Evolutionary conservation across 805 yeast species (phyloP).

Genomic region (Pichia sporocuriosa): DNA sequence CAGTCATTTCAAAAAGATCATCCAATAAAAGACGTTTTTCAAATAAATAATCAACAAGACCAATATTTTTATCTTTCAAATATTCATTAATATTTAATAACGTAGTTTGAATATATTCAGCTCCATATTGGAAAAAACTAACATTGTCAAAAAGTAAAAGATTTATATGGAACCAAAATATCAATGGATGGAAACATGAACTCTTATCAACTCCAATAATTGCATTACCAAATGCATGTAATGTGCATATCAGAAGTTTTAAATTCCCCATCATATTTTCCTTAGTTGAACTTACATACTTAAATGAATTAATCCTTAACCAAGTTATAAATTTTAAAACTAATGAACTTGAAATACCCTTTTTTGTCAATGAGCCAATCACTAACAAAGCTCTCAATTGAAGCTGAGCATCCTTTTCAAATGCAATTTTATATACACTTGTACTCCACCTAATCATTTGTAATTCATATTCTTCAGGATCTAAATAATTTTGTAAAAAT

Average conservation of each 20-base stretch:
- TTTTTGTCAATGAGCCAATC: conserved; percentile 59
- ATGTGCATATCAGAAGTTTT: conserved; percentile 27
- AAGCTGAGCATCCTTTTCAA: conserved; percentile 47
- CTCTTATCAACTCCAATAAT: conserved; percentile 40
- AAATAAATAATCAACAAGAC: conserved; percentile 27
- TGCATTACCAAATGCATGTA: conserved; percentile 42
- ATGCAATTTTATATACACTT: conserved; percentile 55
- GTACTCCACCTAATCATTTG: conserved; percentile 66
- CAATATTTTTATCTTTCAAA: conserved; percentile 21
- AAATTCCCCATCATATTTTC: neutral
- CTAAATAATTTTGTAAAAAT: conserved; percentile 44
- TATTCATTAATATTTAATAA: conserved; percentile 30
- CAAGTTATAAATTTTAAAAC: conserved; percentile 23
- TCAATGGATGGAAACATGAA: conserved; percentile 40
- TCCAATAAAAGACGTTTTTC: conserved; percentile 35
- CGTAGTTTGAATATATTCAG: conserved; percentile 32
- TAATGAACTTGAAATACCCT: conserved; percentile 54
- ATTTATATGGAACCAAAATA: conserved; percentile 41
- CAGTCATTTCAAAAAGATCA: conserved; percentile 36
- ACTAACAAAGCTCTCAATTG: conserved; percentile 64
- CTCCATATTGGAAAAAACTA: conserved; percentile 25
- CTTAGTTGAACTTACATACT: neutral
- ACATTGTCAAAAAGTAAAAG: conserved; percentile 23
- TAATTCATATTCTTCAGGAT: conserved; percentile 38
- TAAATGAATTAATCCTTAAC: conserved; percentile 18